Evolutionary conservation across 1,139 yeast species (phyloP).

Genomic region (Candida anutae): DNA sequence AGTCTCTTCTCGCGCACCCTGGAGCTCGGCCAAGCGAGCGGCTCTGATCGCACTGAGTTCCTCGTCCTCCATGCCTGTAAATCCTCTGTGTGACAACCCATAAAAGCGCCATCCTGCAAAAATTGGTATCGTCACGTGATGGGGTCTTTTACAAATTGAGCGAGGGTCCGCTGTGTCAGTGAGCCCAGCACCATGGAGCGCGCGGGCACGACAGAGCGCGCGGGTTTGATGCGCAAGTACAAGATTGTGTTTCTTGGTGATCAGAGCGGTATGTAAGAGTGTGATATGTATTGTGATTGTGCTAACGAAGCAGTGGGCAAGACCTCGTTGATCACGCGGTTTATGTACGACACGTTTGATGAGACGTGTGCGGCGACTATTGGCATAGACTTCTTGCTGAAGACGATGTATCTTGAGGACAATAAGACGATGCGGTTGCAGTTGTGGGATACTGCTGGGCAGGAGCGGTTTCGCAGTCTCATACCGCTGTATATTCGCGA

Average conservation of each 20-base stretch:
- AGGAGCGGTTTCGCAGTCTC: conserved; percentile 49
- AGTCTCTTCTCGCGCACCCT: conserved; percentile 13
- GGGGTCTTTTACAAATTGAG: too few relatives aligned
- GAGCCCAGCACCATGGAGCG: too few relatives aligned
- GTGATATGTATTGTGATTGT: conserved; percentile 10
- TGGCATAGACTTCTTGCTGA: conserved; percentile 91
- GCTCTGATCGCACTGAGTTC: conserved; percentile 85
- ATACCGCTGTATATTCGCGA: conserved; percentile 89
- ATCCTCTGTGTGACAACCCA: too few relatives aligned
- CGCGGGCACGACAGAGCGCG: not conserved
- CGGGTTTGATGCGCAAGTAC: conserved; percentile 51
- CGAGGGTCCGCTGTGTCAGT: too few relatives aligned
- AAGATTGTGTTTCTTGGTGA: conserved; percentile 96
- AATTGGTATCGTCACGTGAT: too few relatives aligned
- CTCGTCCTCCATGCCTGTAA: conserved; percentile 67
- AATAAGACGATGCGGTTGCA: conserved; percentile 44
- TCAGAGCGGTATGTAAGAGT: conserved; percentile 58
- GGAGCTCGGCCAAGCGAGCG: conserved; percentile 80
- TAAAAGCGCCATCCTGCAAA: too few relatives aligned
- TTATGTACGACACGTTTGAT: conserved; percentile 98
- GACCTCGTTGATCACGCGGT: conserved; percentile 88
- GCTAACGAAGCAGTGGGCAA: conserved; percentile 73
- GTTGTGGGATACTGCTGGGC: conserved; percentile 58
- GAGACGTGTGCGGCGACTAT: conserved; percentile 94
- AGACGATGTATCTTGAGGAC: conserved; percentile 58